These are phyloP conservation scores for Apium graveolens DNA, from an alignment of 129 eudicot species.

Conservation along the genomic window DNA sequence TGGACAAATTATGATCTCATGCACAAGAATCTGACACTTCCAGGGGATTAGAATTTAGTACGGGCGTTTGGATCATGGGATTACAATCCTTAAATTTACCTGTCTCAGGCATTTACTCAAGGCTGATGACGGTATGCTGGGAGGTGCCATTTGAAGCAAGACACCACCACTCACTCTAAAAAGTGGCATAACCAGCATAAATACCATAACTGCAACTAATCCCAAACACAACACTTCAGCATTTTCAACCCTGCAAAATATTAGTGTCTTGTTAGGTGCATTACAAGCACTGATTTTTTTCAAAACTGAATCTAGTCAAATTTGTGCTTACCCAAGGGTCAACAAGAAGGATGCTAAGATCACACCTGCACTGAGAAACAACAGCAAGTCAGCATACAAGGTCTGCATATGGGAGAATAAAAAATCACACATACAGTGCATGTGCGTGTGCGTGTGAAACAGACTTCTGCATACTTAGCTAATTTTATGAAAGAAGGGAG, in stretches of 20 bases:
- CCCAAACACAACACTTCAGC: conserved; percentile 99
- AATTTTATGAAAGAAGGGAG: background rate
- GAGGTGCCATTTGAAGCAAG: conserved; percentile 84
- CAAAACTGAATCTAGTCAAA: background rate
- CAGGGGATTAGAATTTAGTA: background rate
- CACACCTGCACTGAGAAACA: conserved; percentile 89
- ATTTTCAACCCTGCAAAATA: conserved; percentile 61
- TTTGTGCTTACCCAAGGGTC: conserved; percentile 58
- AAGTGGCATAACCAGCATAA: conserved; percentile 92
- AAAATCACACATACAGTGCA: background rate
- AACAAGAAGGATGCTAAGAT: conserved; percentile 93
- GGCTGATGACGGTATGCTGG: conserved; percentile 69
- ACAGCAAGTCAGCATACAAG: conserved; percentile 17
- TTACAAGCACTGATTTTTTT: background rate
- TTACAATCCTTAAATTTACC: conserved; percentile 25
- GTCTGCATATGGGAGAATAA: background rate
- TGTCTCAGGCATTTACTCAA: conserved; percentile 89
- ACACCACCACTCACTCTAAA: conserved; percentile 75
- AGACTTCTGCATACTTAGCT: background rate
- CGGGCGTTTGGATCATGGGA: no score
- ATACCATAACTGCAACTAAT: conserved; percentile 73
- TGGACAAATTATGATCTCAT: background rate
- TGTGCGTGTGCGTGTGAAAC: background rate
- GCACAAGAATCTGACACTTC: background rate
- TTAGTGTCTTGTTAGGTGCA: background rate